A percentile compares a stretch with the other conserved stretches of the same genome.
phyloP scores from a whole-genome alignment of 495 filamentous ascomycete genomes.

The Parathielavia appendiculata region DNA sequence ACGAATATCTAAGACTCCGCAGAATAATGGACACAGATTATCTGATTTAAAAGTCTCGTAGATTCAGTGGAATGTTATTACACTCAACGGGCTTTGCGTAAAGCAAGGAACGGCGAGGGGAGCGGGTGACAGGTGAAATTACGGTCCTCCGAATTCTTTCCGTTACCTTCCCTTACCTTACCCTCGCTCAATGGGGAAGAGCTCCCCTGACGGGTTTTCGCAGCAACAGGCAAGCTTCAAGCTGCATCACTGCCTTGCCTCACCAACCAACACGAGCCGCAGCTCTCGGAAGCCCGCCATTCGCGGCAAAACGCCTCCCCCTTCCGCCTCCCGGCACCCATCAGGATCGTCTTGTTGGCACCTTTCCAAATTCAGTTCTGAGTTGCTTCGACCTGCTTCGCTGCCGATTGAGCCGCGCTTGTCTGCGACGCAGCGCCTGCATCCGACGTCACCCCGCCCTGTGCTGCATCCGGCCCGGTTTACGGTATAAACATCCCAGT shows the following conservation, averaged over 20 bases:
- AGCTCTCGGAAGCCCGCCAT: constrained; percentile 14
- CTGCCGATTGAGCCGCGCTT: constrained; percentile 10
- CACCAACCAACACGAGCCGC: constrained; percentile 5
- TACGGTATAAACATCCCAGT: constrained; percentile 9
- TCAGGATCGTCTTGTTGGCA: constrained; percentile 4
- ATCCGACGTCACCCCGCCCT: constrained; percentile 18
- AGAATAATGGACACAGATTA: no score
- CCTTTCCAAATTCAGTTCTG: constrained; percentile 9
- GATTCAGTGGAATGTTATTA: no score
- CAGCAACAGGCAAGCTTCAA: background rate
- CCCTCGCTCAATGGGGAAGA: no score
- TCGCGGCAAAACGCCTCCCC: constrained; percentile 27
- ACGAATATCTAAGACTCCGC: no score
- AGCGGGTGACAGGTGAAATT: background rate
- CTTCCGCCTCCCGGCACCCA: constrained; percentile 17
- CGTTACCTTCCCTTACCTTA: no score
- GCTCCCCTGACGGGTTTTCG: background rate
- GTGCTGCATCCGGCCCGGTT: constrained; percentile 14
- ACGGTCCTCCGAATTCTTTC: no score
- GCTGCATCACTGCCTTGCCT: constrained; percentile 4
- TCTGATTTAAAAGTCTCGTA: no score
- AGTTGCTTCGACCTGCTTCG: constrained; percentile 17
- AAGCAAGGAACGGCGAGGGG: background rate
- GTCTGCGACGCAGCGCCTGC: constrained; percentile 7
- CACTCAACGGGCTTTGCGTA: background rate